Conservation (phyloP, 352 stramenopile genomes). For the Halophytophthora batemanensis region DNA sequence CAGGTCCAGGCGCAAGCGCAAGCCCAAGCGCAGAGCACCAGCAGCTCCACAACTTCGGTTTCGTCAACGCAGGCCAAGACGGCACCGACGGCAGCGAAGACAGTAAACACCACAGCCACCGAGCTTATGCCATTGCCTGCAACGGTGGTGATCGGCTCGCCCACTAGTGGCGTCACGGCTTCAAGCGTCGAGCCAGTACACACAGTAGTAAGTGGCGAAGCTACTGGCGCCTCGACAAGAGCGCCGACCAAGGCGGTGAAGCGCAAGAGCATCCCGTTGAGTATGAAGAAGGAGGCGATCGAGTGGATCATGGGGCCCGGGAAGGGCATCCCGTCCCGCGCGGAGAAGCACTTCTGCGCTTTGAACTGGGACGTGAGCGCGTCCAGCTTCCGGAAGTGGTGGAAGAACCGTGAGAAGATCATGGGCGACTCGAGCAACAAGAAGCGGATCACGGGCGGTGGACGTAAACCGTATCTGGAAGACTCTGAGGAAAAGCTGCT, state of each 20-base stretch:
- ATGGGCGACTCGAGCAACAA: slow-evolving; percentile 64
- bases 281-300: slow-evolving; percentile 83
- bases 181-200: background rate
- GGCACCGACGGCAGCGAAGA: background rate
- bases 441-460: slow-evolving; percentile 69
- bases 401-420: slow-evolving; percentile 83
- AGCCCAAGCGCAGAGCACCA: background rate
- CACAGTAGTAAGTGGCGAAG: background rate
- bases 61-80: background rate
- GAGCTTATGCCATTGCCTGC: slow-evolving; percentile 31
- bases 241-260: slow-evolving; percentile 28
- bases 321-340: slow-evolving; percentile 64
- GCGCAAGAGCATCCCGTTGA: slow-evolving; percentile 74
- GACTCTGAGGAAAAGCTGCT: slow-evolving; percentile 68
- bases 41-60: slow-evolving; percentile 4
- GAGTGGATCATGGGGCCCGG: slow-evolving; percentile 74
- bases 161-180: slow-evolving; percentile 1
- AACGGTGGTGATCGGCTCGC: slow-evolving; percentile 12
- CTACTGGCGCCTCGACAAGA: background rate
- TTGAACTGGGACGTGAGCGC: slow-evolving; percentile 75
- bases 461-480: slow-evolving; percentile 68
- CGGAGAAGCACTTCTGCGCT: slow-evolving; percentile 70
- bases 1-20: slow-evolving; percentile 9
- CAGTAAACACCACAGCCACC: slow-evolving; percentile 4
- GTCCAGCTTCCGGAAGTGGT: slow-evolving; percentile 82